Evolutionary conservation across 129 eudicot species (phyloP), one percentile per base, ranked within the genome.

Genomic region (Deinandra increscens): DNA sequence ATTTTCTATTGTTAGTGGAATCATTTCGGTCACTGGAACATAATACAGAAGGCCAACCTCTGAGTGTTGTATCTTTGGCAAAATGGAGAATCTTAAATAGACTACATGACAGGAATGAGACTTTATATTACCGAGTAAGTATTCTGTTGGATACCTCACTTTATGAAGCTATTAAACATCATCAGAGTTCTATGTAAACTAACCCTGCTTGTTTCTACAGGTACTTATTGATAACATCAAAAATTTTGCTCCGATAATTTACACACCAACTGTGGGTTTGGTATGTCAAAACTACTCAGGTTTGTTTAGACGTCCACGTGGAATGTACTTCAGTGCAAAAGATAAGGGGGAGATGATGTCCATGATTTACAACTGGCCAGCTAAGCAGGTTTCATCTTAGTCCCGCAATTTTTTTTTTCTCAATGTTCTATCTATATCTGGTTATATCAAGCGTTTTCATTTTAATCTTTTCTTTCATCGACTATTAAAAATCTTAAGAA

Each of bases 211-310:
- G n/a, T 49, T 77, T 54, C 34, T 73, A 17, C 86, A 93, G 99
- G 99, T 83, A 59, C 99, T 93, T 50, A 93, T 93, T 75, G 92
- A 93, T 79, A 93, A 89, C 75, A 87, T 93, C 55, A 80, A 85
- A 78, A 84, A 89, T 78, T 93, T 93, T 81, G 99, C 99, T 53
- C 99, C 99, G 19, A 82, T 89, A 72, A 89, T 93, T 72, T 93
- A 93, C 81, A 93, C 99, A 26, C 99, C 99, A 55, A 93, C 99
- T 3, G 99, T 93, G 4, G 99, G 99, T 70, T 74, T 93, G 83
- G 99, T 93, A 4, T 93, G 99, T 74, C 99, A 93, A 87, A 93
- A 93, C 85, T 93, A 93, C 74, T 93, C 97, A 46, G 99, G 99
- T 46, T 83, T 93, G 82, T 89, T 89, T 81, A 86, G 99, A 81